These are phyloP conservation scores for Lactuca saligna DNA, from an alignment of 129 eudicot species.

Conservation along the genomic window DNA sequence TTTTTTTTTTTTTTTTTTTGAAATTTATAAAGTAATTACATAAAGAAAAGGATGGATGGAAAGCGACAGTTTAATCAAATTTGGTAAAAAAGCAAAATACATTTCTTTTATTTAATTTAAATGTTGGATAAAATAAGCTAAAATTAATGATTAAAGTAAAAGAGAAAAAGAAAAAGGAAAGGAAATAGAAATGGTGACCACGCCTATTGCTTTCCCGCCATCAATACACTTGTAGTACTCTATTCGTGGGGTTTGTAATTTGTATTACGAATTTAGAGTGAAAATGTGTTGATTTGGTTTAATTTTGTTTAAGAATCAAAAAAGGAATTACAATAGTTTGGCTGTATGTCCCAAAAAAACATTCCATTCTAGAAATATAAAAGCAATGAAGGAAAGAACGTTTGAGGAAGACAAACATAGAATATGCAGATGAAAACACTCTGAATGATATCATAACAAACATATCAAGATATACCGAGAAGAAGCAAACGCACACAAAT, in stretches of 20 bases:
- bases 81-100: not conserved
- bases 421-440: too few relatives aligned
- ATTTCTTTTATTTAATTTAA: not conserved
- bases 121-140: not conserved
- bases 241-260: not conserved
- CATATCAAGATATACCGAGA: too few relatives aligned
- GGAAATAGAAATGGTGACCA: slow-evolving; percentile 9
- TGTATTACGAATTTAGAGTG: not conserved
- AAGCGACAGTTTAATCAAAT: not conserved
- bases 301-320: too few relatives aligned
- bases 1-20: not conserved
- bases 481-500: too few relatives aligned
- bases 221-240: not conserved
- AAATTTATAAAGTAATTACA: too few relatives aligned
- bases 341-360: too few relatives aligned
- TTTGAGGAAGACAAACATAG: too few relatives aligned
- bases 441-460: too few relatives aligned
- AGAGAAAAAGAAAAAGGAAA: slow-evolving; percentile 6
- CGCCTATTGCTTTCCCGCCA: slow-evolving; percentile 14
- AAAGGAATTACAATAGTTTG: too few relatives aligned
- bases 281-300: not conserved
- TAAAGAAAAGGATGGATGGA: not conserved
- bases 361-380: too few relatives aligned
- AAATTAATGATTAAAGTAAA: slow-evolving; percentile 21
- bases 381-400: too few relatives aligned